Percentiles rank a stretch among this genome's conserved stretches.
Evolutionary conservation across 176 grass and related monocot genomes (phyloP).

Genomic region (Oryza nivara): DNA sequence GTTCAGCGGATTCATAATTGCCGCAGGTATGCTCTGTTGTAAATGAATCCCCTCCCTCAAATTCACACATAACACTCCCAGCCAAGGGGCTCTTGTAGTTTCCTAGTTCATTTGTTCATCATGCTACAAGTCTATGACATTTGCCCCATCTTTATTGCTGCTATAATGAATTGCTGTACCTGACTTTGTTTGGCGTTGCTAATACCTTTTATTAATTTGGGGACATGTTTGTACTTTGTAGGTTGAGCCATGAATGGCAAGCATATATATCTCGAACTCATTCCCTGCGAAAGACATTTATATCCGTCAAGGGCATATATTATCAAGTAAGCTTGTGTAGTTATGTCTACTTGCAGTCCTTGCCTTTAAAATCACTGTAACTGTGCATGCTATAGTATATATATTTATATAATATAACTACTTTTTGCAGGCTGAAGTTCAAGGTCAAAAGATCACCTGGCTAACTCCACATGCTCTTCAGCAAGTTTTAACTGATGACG

Average conservation of each 20-base stretch:
- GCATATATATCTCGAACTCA: conserved; percentile 89
- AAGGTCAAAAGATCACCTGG: conserved; percentile 98
- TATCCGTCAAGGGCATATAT: conserved; percentile 99
- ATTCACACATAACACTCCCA: background rate
- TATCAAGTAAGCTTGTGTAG: conserved; percentile 63
- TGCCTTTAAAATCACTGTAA: conserved; percentile 6
- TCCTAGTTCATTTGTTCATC: background rate
- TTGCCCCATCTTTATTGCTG: background rate
- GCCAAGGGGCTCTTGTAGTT: background rate
- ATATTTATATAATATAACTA: conserved; percentile 29
- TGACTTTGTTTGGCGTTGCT: conserved; percentile 8
- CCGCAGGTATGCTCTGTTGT: conserved; percentile 57
- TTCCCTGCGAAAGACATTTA: conserved; percentile 86
- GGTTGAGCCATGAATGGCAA: conserved; percentile 99
- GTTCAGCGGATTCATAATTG: conserved; percentile 86
- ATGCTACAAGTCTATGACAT: background rate
- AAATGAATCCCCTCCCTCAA: background rate
- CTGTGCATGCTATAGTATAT: background rate
- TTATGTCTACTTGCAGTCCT: conserved; percentile 3
- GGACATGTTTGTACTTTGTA: conserved; percentile 49
- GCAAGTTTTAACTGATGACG: conserved; percentile 86
- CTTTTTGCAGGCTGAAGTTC: conserved; percentile 83
- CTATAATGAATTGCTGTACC: background rate
- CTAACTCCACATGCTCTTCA: conserved; percentile 95
- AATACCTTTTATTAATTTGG: conserved; percentile 9